Evolutionary conservation across 202 grass and related monocot genomes (phyloP).

Genomic region (Digitaria exilis): DNA sequence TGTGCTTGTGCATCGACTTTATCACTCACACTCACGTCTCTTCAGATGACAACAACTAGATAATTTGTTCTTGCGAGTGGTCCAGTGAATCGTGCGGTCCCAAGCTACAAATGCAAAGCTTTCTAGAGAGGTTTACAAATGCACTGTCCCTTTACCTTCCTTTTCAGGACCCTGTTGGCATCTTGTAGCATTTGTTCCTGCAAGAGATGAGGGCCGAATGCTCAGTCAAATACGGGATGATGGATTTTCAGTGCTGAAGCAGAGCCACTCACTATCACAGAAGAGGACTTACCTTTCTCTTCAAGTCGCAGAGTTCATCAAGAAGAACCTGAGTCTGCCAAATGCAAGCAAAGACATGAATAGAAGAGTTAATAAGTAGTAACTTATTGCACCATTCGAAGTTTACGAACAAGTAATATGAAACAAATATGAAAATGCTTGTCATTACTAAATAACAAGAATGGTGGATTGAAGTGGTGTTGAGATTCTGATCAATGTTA

Average conservation of each 20-base stretch:
- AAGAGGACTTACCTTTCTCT: slow-evolving; percentile 59
- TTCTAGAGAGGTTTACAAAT: slow-evolving; percentile 12
- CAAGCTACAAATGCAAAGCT: slow-evolving; percentile 23
- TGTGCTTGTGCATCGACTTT: not conserved
- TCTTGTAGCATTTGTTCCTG: slow-evolving; percentile 76
- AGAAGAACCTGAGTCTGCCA: slow-evolving; percentile 66
- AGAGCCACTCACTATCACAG: not conserved
- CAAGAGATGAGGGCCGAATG: not conserved
- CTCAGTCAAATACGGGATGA: not conserved
- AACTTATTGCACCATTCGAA: not conserved
- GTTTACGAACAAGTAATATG: not conserved
- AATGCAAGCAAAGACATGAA: slow-evolving; percentile 30
- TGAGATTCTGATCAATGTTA: not conserved
- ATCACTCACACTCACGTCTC: slow-evolving; percentile 3
- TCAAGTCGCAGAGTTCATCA: slow-evolving; percentile 66
- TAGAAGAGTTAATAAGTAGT: slow-evolving; percentile 14
- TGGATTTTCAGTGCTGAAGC: not conserved
- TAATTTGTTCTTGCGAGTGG: not conserved
- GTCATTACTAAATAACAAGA: not conserved
- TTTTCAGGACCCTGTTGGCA: slow-evolving; percentile 69
- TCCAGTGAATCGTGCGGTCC: slow-evolving; percentile 30
- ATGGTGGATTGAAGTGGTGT: not conserved
- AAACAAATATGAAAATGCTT: not conserved
- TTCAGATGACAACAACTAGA: not conserved
- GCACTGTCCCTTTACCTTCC: slow-evolving; percentile 57